These are phyloP conservation scores for Penicillium occitanis DNA, from an alignment of 2,329 filamentous ascomycete species.

Conservation along the genomic window DNA sequence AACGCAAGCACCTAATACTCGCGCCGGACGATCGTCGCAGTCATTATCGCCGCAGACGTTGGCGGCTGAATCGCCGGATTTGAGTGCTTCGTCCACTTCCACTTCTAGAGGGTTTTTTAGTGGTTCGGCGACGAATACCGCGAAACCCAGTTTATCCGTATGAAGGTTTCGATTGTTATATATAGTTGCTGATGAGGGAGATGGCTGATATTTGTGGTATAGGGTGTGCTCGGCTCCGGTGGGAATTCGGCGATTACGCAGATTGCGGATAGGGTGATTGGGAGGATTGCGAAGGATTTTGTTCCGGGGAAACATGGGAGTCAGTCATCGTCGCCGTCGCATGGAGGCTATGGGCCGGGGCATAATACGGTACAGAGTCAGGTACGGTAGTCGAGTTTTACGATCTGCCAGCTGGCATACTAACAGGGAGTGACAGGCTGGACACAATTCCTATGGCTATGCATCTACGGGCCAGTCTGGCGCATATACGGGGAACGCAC, in stretches of 20 bases:
- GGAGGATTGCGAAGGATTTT: conserved; percentile 25
- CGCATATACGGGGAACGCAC: conserved; percentile 21
- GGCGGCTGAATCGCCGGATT: conserved; percentile 15
- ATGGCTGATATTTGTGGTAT: conserved; percentile 28
- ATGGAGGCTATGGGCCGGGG: conserved; percentile 12
- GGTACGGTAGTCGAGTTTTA: conserved; percentile 11
- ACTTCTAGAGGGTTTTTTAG: conserved; percentile 12
- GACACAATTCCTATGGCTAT: conserved; percentile 24
- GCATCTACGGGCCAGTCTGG: conserved; percentile 22
- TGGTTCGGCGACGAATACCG: conserved; percentile 13
- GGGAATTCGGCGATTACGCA: conserved; percentile 22
- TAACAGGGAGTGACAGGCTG: conserved; percentile 19
- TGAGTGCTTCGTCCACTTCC: not conserved
- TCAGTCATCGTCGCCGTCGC: conserved; percentile 11
- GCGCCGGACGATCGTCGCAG: conserved; percentile 25
- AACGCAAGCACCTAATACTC: conserved; percentile 26
- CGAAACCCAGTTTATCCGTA: conserved; percentile 31
- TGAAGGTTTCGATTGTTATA: conserved; percentile 24
- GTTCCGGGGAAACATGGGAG: conserved; percentile 9
- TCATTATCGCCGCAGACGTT: conserved; percentile 25
- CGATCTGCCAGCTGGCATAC: not conserved
- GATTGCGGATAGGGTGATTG: conserved; percentile 22
- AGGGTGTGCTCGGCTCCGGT: conserved; percentile 14
- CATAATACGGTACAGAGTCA: conserved; percentile 16
- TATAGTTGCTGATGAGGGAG: not conserved